phyloP scores from a whole-genome alignment of 805 yeast genomes.

The Candida silvicultrix region DNA sequence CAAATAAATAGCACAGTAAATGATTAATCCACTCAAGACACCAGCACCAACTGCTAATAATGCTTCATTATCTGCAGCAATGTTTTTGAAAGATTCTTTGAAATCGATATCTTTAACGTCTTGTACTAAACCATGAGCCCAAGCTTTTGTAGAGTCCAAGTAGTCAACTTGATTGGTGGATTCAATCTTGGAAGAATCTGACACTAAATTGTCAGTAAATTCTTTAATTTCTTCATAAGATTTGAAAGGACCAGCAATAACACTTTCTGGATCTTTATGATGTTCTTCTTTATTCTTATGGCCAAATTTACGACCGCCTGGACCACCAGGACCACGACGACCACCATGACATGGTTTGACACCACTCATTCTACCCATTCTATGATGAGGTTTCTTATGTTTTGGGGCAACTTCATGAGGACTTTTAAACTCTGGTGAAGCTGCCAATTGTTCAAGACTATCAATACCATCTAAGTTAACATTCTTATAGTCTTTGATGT shows the following conservation, averaged over 20 bases:
- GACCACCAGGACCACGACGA: background rate
- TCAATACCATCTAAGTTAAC: constrained; percentile 3
- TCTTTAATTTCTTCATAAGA: background rate
- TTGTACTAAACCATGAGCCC: constrained; percentile 8
- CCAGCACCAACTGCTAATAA: constrained; percentile 8
- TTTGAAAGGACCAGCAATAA: background rate
- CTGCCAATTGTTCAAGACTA: background rate
- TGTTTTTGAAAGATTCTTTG: constrained; percentile 7
- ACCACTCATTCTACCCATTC: background rate
- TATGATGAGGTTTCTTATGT: background rate
- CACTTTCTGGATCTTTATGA: background rate
- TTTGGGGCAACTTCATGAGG: background rate
- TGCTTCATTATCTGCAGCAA: constrained; percentile 7
- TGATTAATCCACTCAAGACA: constrained; percentile 4
- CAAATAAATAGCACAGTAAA: constrained; percentile 1
- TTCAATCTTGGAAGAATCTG: background rate
- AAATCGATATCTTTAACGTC: constrained; percentile 11
- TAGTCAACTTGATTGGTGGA: background rate
- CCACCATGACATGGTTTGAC: background rate
- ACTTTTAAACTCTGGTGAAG: background rate
- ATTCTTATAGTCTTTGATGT: constrained; percentile 4
- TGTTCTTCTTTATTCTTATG: background rate
- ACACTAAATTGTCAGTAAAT: background rate
- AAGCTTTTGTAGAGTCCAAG: constrained; percentile 3
- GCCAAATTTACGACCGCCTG: background rate